Base-by-base conservation (phyloP, 2,329 filamentous ascomycete species). In the Fusarium nisikadoi region DNA sequence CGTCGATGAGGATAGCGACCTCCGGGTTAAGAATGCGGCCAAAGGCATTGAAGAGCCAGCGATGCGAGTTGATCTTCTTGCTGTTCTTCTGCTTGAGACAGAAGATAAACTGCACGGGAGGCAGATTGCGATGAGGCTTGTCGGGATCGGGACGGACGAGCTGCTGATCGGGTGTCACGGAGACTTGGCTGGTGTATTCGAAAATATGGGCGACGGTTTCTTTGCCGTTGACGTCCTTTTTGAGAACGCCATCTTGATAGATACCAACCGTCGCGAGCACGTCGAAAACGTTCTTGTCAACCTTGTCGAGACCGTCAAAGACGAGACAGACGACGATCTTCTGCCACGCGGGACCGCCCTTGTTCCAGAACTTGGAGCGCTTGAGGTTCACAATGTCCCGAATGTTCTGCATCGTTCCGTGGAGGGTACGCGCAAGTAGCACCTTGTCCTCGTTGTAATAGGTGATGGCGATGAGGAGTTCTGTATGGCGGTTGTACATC, bases 41-140 rank as follows among this genome's bases (percentile, higher is more conserved):
- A 20, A 76, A 76, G 33, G 74, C 74, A 17, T 76, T 76, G n/a
- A 76, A 76, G 7, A 76, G 46, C 74, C 74, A 76, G 45, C 74
- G 74, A 68, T 76, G 74, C 60, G 74, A 76, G n/a, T 76, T 76
- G 38, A 76, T 76, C 74, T 76, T 76, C 58, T 76, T 76, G 60
- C 74, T 76, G 52, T 76, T 76, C 63, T 76, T 76, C 41, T 76
- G 74, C 70, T 76, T 76, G 41, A 76, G 72, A 61, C 74, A 76
- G 49, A 76, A 76, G 43, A 76, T 76, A 27, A 76, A 76, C 38
- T 76, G 74, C 31, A 75, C 74, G 12, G 74, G 74, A 1, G 74
- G 74, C 3, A 76, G 62, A 36, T 76, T 76, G 29, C 70, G 72
- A 16, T 65, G 42, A 14, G 65, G 56, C 35, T 76, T 75, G 42